phyloP scores from a whole-genome alignment of 192 early-diverging fungal species.

The Thamnidium elegans region DNA sequence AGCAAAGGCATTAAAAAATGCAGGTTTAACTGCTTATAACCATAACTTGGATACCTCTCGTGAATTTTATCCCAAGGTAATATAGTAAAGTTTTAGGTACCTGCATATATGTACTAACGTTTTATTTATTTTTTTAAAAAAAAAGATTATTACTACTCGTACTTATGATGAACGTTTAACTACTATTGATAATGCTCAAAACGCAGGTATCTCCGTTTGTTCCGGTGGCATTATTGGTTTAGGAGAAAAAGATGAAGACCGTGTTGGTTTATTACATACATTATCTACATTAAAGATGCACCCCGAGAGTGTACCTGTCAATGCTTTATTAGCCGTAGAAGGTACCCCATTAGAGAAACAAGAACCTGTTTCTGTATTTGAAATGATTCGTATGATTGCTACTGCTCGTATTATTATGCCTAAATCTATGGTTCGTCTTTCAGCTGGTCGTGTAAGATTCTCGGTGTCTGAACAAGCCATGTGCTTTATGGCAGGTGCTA shows the following conservation, averaged over 20 bases:
- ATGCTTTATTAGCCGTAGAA: conserved; percentile 74
- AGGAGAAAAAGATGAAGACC: conserved; percentile 68
- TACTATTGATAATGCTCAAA: conserved; percentile 68
- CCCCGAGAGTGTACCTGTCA: conserved; percentile 79
- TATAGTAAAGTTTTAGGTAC: neutral
- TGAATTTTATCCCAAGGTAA: conserved; percentile 71
- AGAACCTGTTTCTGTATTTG: conserved; percentile 77
- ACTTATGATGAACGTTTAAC: conserved; percentile 75
- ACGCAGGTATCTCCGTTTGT: conserved; percentile 79
- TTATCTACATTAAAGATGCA: conserved; percentile 67
- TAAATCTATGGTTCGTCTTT: conserved; percentile 71
- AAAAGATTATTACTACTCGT: conserved; percentile 74
- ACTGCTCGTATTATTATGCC: conserved; percentile 83
- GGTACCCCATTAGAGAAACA: conserved; percentile 78
- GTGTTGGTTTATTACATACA: conserved; percentile 73
- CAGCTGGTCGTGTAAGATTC: conserved; percentile 74
- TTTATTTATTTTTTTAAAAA: conserved; percentile 18
- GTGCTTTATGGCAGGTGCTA: conserved; percentile 83
- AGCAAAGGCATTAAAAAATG: conserved; percentile 73
- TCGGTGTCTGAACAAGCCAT: conserved; percentile 60
- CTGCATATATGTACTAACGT: neutral
- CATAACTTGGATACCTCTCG: conserved; percentile 83
- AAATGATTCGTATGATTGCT: conserved; percentile 83
- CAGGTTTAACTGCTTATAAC: conserved; percentile 84
- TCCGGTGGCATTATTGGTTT: conserved; percentile 85